Evolutionary conservation across 2,329 filamentous ascomycete genomes (phyloP).

Genomic region (Xylariaceae sp.): DNA sequence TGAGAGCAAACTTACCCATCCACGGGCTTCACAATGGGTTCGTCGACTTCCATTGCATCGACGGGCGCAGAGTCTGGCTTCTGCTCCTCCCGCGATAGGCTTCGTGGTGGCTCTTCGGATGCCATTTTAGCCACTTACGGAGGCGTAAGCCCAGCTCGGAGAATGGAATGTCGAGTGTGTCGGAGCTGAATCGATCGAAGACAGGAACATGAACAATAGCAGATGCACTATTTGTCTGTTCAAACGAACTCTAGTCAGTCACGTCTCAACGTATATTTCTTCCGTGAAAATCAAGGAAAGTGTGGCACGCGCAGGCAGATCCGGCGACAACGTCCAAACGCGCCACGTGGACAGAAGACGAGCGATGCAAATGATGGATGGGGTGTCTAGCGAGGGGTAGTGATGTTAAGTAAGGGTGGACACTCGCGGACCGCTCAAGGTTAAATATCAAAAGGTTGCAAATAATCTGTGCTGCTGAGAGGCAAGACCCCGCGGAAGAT

Average conservation of each 20-base stretch:
- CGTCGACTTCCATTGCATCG: slow-evolving; percentile 45
- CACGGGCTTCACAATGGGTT: slow-evolving; percentile 33
- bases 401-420: not conserved
- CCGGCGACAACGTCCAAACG: too few species aligned
- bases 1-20: slow-evolving; percentile 55
- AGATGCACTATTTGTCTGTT: too few species aligned
- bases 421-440: too few species aligned
- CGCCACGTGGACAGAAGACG: too few species aligned
- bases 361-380: not conserved
- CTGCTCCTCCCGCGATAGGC: slow-evolving; percentile 22
- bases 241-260: too few species aligned
- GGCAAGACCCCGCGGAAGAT: too few species aligned
- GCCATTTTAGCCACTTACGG: slow-evolving; percentile 30
- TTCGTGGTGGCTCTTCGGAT: slow-evolving; percentile 29
- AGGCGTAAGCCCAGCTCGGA: slow-evolving; percentile 3
- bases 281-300: not conserved
- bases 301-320: not conserved
- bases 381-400: not conserved
- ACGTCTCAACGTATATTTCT: too few species aligned
- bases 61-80: slow-evolving; percentile 9
- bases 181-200: too few species aligned
- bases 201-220: slow-evolving; percentile 11
- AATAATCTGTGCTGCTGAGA: too few species aligned
- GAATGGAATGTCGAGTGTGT: not conserved
- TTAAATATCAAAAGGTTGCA: too few species aligned